A percentile compares a stretch with the other conserved stretches of the same genome.
These are phyloP conservation scores for Ephemerocybe angulata DNA, from an alignment of 768 basidiomycete genomes.

Conservation along the genomic window DNA sequence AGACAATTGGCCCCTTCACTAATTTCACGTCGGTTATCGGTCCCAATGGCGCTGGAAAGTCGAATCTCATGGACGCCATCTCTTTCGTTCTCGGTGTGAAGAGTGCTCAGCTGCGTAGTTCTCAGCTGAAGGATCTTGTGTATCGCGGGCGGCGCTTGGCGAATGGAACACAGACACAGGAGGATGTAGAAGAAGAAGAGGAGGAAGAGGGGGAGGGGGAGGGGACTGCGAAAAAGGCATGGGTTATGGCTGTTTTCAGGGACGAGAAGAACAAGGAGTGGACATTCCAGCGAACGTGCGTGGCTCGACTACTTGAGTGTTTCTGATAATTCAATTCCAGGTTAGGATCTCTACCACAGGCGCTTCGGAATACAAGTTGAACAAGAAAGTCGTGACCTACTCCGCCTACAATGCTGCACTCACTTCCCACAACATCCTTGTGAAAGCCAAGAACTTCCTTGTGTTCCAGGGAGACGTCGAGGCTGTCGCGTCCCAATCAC, in stretches of 20 bases:
- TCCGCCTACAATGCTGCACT: conserved; percentile 86
- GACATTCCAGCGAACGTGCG: conserved; percentile 90
- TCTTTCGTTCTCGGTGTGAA: conserved; percentile 98
- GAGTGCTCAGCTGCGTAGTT: conserved; percentile 87
- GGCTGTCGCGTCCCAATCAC: conserved; percentile 91
- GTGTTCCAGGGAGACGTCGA: conserved; percentile 99
- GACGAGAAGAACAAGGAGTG: conserved; percentile 79
- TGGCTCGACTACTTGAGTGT: conserved; percentile 16
- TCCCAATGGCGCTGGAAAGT: conserved; percentile 98
- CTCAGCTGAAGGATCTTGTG: conserved; percentile 91
- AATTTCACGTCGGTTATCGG: conserved; percentile 96
- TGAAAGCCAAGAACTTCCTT: conserved; percentile 98
- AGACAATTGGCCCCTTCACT: conserved; percentile 86
- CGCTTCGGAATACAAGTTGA: conserved; percentile 87
- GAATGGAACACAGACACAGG: conserved; percentile 41
- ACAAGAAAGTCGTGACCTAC: conserved; percentile 78
- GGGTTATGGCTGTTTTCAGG: conserved; percentile 90
- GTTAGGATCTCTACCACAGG: conserved; percentile 82
- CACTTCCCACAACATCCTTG: conserved; percentile 87
- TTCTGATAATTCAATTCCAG: conserved; percentile 4
- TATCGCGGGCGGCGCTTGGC: conserved; percentile 83
- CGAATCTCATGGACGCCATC: conserved; percentile 99
- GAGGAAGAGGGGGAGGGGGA: conserved; percentile 58
- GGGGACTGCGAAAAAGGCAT: conserved; percentile 86
- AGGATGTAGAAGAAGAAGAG: conserved; percentile 50